A percentile compares a stretch with the other conserved stretches of the same genome.
phyloP scores from a whole-genome alignment of 306 rosid genomes.

The Dicorynia guianensis region DNA sequence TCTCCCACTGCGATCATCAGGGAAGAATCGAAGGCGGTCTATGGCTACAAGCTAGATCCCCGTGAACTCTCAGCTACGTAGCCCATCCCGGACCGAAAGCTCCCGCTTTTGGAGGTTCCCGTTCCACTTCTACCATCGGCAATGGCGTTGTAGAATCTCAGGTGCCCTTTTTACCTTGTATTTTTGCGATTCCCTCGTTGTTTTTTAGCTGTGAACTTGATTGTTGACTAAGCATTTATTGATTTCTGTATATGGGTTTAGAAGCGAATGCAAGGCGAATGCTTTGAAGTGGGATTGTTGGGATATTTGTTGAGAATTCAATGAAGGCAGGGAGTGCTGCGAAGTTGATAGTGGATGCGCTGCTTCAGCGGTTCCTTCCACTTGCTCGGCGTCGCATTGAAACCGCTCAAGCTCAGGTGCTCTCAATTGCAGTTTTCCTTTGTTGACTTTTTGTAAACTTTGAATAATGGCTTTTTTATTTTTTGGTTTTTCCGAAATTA shows the following conservation, averaged over 20 bases:
- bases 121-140: background rate
- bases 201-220: background rate
- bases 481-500: too few relatives aligned
- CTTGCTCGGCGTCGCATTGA: conserved; percentile 99
- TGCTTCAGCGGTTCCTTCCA: conserved; percentile 98
- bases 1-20: conserved; percentile 1
- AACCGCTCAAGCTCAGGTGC: conserved; percentile 95
- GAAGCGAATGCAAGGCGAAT: conserved; percentile 14
- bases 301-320: background rate
- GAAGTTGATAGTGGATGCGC: conserved; percentile 94
- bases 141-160: conserved; percentile 17
- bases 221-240: background rate
- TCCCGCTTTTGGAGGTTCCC: background rate
- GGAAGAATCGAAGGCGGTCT: background rate
- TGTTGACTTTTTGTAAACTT: background rate
- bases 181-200: background rate
- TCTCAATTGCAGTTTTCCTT: background rate
- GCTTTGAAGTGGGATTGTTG: conserved; percentile 23
- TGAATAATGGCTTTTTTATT: background rate
- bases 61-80: conserved; percentile 6
- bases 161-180: background rate
- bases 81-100: background rate
- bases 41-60: background rate
- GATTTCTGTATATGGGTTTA: background rate
- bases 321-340: conserved; percentile 99